phyloP scores from a whole-genome alignment of 2,329 filamentous ascomycete species.

The Volutella citrinella region DNA sequence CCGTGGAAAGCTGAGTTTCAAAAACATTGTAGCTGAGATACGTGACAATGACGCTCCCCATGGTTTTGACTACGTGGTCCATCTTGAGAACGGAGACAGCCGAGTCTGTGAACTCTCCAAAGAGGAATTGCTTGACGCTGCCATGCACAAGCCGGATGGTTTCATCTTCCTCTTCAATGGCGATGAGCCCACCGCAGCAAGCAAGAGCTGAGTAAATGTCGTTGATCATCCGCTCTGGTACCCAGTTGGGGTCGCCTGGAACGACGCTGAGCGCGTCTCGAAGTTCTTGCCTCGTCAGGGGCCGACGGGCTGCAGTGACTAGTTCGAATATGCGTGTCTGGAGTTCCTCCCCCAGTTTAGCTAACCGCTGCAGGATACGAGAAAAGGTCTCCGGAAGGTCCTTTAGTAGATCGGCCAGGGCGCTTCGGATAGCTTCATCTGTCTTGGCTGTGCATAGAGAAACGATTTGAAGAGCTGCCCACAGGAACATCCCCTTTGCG shows the following conservation, averaged over 20 bases:
- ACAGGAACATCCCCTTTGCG: slow-evolving; percentile 38
- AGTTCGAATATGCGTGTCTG: slow-evolving; percentile 30
- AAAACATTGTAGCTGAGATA: slow-evolving; percentile 9
- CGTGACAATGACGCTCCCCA: slow-evolving; percentile 5
- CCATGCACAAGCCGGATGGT: slow-evolving; percentile 32
- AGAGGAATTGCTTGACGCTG: slow-evolving; percentile 33
- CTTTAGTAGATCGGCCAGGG: slow-evolving; percentile 28
- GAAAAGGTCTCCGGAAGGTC: slow-evolving; percentile 29
- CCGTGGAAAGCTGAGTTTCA: background rate
- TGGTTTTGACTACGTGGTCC: background rate
- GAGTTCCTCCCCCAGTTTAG: slow-evolving; percentile 6
- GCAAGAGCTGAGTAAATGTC: slow-evolving; percentile 21
- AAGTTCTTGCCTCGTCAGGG: slow-evolving; percentile 32
- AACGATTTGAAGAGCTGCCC: slow-evolving; percentile 33
- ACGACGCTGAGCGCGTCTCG: slow-evolving; percentile 37
- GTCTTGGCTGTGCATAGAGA: slow-evolving; percentile 32
- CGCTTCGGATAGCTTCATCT: slow-evolving; percentile 32
- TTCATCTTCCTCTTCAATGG: slow-evolving; percentile 32
- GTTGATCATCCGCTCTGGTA: slow-evolving; percentile 16
- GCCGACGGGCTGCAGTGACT: slow-evolving; percentile 25
- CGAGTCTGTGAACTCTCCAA: slow-evolving; percentile 7
- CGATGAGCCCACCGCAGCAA: slow-evolving; percentile 33
- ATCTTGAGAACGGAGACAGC: background rate
- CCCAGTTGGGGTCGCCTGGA: slow-evolving; percentile 27
- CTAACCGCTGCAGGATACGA: slow-evolving; percentile 26